These are phyloP conservation scores for Penicillium verhagenii DNA, from an alignment of 495 filamentous ascomycete species.

Conservation along the genomic window DNA sequence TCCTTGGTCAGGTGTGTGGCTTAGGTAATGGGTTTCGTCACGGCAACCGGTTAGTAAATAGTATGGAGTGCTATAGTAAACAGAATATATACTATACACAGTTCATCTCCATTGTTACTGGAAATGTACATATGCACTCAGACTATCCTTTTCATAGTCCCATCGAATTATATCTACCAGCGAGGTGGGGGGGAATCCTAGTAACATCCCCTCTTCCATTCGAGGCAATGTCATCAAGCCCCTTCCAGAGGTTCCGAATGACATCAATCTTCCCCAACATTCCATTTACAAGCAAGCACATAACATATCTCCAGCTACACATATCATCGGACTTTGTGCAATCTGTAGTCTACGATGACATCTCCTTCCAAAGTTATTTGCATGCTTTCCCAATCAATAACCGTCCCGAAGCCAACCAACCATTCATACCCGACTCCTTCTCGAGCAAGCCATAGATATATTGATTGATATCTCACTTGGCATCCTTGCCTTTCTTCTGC, in stretches of 20 bases:
- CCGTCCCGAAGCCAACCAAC: not conserved
- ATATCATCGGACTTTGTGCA: not conserved
- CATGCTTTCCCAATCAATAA: not conserved
- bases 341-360: not conserved
- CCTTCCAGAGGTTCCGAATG: not conserved
- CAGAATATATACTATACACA: not conserved
- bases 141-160: not conserved
- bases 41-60: conserved; percentile 26
- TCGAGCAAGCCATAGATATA: not conserved
- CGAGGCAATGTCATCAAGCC: not conserved
- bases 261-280: not conserved
- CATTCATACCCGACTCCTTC: not conserved
- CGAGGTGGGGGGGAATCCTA: no score
- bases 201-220: not conserved
- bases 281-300: not conserved
- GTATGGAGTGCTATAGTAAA: not conserved
- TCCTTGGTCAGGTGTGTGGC: conserved; percentile 30
- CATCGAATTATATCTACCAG: not conserved
- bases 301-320: not conserved
- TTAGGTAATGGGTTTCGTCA: conserved; percentile 41
- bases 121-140: not conserved
- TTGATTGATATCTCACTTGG: not conserved
- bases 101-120: no score
- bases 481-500: conserved; percentile 14
- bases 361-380: not conserved